Percentiles rank a stretch among this genome's conserved stretches.
Conservation (phyloP, 805 yeast species). For the Myxozyma sirexii region DNA sequence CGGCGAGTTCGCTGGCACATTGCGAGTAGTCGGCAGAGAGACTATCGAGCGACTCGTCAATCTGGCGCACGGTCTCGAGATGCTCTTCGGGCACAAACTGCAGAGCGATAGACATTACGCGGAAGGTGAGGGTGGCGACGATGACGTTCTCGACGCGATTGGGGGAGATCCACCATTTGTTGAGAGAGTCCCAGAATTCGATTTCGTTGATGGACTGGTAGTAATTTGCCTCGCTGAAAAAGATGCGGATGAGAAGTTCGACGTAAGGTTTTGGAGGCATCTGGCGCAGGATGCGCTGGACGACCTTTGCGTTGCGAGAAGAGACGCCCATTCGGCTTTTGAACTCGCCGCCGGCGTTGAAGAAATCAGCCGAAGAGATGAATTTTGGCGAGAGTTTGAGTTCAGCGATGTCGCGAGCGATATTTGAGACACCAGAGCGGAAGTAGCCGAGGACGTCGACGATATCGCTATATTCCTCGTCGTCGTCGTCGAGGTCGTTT, state of each 20-base stretch:
- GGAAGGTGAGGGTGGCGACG: constrained; percentile 18
- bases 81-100: constrained; percentile 31
- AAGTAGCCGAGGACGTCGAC: constrained; percentile 28
- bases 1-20: constrained; percentile 28
- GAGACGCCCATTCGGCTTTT: constrained; percentile 2
- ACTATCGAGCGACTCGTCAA: constrained; percentile 16
- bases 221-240: constrained; percentile 26
- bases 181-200: constrained; percentile 22
- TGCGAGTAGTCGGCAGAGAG: constrained; percentile 26
- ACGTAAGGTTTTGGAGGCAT: constrained; percentile 34
- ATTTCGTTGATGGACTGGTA: constrained; percentile 25
- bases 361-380: constrained; percentile 21
- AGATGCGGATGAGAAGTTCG: constrained; percentile 24
- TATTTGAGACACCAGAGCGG: constrained; percentile 28
- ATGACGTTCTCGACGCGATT: constrained; percentile 11
- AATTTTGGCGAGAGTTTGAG: constrained; percentile 26
- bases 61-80: constrained; percentile 23
- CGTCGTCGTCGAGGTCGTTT: constrained; percentile 16
- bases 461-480: constrained; percentile 26
- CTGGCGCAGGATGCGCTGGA: constrained; percentile 22
- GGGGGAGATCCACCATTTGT: constrained; percentile 24
- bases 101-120: constrained; percentile 32
- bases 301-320: constrained; percentile 21
- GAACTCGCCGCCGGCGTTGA: constrained; percentile 15
- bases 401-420: constrained; percentile 32